These are phyloP conservation scores for Amanita phalloides DNA, from an alignment of 768 basidiomycete species.

Conservation along the genomic window DNA sequence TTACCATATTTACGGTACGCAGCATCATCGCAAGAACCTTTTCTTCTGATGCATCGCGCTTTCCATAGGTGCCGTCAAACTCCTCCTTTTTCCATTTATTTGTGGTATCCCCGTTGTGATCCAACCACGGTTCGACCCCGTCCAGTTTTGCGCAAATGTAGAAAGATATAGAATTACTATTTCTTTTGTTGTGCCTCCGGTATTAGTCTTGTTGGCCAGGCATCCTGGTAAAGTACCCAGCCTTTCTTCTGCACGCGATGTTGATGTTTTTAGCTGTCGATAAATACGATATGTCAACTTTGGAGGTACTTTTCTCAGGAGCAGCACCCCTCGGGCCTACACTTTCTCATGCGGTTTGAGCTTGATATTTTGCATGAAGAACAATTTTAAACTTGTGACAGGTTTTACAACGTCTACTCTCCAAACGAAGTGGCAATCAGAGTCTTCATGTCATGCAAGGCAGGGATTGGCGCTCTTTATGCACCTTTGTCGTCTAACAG, in stretches of 20 bases:
- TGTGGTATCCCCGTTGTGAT: slow-evolving; percentile 42
- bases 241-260: not conserved
- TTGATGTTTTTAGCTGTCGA: slow-evolving; percentile 35
- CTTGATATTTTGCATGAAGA: slow-evolving; percentile 9
- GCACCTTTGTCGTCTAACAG: not conserved
- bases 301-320: slow-evolving; percentile 53
- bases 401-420: slow-evolving; percentile 26
- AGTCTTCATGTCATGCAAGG: slow-evolving; percentile 40
- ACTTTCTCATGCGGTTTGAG: slow-evolving; percentile 38
- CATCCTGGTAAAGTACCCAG: slow-evolving; percentile 39
- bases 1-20: slow-evolving; percentile 33
- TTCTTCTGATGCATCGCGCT: not conserved
- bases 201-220: slow-evolving; percentile 66
- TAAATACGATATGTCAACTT: slow-evolving; percentile 53
- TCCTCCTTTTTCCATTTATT: slow-evolving; percentile 48
- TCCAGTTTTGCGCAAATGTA: slow-evolving; percentile 52
- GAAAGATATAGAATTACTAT: slow-evolving; percentile 52
- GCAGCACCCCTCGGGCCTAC: slow-evolving; percentile 73
- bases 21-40: not conserved
- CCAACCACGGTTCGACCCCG: slow-evolving; percentile 63
- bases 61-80: slow-evolving; percentile 41
- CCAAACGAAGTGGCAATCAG: slow-evolving; percentile 28
- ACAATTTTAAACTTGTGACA: slow-evolving; percentile 4
- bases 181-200: slow-evolving; percentile 66
- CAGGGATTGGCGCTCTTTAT: slow-evolving; percentile 11